Conservation (phyloP, 2,329 filamentous ascomycete genomes). For the Albifimbria verrucaria region DNA sequence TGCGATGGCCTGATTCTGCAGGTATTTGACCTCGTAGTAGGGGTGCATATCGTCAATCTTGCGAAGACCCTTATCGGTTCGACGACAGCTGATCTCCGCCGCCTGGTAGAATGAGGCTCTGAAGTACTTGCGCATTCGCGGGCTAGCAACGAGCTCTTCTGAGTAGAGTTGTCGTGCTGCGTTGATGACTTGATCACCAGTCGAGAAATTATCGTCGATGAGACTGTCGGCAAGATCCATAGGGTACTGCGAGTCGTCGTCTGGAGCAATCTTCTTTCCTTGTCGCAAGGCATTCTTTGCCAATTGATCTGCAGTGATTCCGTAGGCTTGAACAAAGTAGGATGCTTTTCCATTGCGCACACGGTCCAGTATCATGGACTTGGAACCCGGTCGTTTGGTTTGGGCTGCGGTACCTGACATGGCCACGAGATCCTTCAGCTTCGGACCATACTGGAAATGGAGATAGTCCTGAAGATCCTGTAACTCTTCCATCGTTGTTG, state of each 20-base stretch:
- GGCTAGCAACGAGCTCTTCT: constrained; percentile 85
- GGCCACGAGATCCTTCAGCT: constrained; percentile 75
- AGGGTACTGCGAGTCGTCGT: constrained; percentile 76
- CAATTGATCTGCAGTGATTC: constrained; percentile 83
- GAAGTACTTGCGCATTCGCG: constrained; percentile 84
- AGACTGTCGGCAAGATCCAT: constrained; percentile 84
- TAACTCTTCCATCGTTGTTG: constrained; percentile 87
- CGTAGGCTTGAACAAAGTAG: constrained; percentile 81
- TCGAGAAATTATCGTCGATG: constrained; percentile 69
- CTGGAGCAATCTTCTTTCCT: constrained; percentile 75
- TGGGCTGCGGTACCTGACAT: constrained; percentile 62
- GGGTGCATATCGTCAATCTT: constrained; percentile 94
- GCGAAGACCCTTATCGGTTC: constrained; percentile 90
- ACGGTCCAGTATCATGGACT: constrained; percentile 77
- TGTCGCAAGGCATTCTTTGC: constrained; percentile 81
- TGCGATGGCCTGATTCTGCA: constrained; percentile 80
- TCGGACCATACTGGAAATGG: constrained; percentile 84
- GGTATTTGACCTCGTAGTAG: constrained; percentile 97
- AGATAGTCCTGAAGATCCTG: constrained; percentile 96
- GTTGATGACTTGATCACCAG: constrained; percentile 69
- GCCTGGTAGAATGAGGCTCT: constrained; percentile 79
- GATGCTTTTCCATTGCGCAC: constrained; percentile 78
- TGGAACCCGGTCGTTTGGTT: constrained; percentile 77
- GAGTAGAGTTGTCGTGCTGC: constrained; percentile 85
- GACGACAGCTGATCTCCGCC: constrained; percentile 79